Base-by-base conservation (phyloP, 2,329 filamentous ascomycete species). In the Simplicillium sp. region DNA sequence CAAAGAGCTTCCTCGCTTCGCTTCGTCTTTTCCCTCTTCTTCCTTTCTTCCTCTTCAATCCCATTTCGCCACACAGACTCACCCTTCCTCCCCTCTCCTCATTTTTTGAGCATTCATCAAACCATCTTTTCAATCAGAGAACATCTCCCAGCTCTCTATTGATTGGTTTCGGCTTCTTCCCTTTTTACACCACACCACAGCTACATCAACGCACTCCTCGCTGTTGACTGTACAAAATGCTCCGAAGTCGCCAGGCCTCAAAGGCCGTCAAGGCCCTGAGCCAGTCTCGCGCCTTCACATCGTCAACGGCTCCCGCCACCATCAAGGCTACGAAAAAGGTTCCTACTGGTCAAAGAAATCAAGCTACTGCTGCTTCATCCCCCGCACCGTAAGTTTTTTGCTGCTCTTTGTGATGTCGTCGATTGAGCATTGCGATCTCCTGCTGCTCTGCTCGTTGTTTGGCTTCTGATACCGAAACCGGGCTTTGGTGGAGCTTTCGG, bases 381-480 rank as follows among this genome's bases (percentile, higher is more conserved):
- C 15, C 71, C 45, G 65, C 70, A 46, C 58, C 70, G 77, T 82
- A 67, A 59, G 78, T 70, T 9, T 70, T 9, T 29, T 20, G 25
- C 36, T 28, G 11, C 43, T 38, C 42, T 50, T 49, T 16, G 43
- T 14, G 28, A 28, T 9, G 20, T 9, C n/a, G n/a, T n/a, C n/a
- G n/a, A n/a, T n/a, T n/a, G n/a, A n/a, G n/a, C n/a, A n/a, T n/a
- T n/a, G n/a, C n/a, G n/a, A n/a, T n/a, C n/a, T n/a, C n/a, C n/a
- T n/a, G n/a, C n/a, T n/a, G n/a, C n/a, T n/a, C n/a, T n/a, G 14
- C 32, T 41, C 32, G 39, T 28, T 43, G 38, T 46, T 38, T 35
- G 15, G 29, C 36, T 18, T 34, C 31, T 31, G 16, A 16, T 28
- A 25, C 20, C n/a, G 13, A 11, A 14, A 31, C 31, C 20, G 34